Percentiles rank a stretch among this genome's conserved stretches.
Evolutionary conservation across 139 green algal species (phyloP).

Genomic region (Haematococcus sp.): DNA sequence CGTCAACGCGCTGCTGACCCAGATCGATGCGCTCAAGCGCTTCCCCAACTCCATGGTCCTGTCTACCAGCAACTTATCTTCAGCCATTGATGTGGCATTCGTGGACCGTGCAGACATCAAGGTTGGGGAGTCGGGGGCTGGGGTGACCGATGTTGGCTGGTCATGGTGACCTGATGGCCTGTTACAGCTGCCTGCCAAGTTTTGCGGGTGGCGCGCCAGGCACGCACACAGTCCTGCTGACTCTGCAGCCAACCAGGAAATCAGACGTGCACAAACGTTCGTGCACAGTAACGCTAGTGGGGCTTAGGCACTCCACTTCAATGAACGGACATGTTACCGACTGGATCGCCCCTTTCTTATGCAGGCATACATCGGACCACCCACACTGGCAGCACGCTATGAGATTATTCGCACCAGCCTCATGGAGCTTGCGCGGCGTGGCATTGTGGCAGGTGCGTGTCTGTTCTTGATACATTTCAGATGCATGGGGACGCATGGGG

Average conservation of each 20-base stretch:
- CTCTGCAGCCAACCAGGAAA: too few relatives aligned
- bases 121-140: too few relatives aligned
- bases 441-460: constrained; percentile 47
- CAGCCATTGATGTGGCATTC: constrained; percentile 90
- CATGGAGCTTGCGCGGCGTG: constrained; percentile 55
- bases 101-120: constrained; percentile 98
- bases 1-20: constrained; percentile 96
- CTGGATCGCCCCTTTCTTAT: neutral
- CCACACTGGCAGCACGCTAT: constrained; percentile 62
- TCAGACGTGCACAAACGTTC: too few relatives aligned
- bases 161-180: too few relatives aligned
- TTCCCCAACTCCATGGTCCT: constrained; percentile 90
- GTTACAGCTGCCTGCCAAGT: too few relatives aligned
- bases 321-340: too few relatives aligned
- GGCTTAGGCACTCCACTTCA: too few relatives aligned
- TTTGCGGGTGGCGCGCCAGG: too few relatives aligned
- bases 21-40: constrained; percentile 84
- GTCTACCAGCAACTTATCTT: constrained; percentile 80
- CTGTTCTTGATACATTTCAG: neutral
- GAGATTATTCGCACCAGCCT: constrained; percentile 73
- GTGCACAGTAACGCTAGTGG: too few relatives aligned
- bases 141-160: too few relatives aligned
- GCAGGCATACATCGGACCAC: constrained; percentile 84
- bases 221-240: too few relatives aligned
- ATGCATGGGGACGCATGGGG: neutral